Conservation (phyloP, 345 rosid species). For the Melaleuca quinquenervia region DNA sequence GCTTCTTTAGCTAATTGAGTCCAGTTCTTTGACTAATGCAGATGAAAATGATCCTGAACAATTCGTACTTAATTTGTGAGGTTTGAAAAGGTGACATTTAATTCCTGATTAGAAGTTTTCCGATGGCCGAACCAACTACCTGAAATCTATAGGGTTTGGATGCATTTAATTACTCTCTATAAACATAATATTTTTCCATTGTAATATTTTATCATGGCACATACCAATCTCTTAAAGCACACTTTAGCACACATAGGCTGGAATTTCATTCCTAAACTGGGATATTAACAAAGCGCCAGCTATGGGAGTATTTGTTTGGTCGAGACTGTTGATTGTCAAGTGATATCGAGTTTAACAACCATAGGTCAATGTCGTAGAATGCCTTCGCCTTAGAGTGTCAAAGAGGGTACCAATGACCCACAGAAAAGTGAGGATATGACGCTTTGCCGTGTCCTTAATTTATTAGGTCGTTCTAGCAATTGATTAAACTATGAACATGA, state of each 20-base stretch:
- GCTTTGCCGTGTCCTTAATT: neutral
- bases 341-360: neutral
- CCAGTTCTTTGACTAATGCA: neutral
- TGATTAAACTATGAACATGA: neutral
- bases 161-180: neutral
- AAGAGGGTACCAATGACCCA: neutral
- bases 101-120: neutral
- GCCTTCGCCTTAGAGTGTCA: neutral
- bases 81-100: neutral
- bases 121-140: neutral
- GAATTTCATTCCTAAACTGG: neutral
- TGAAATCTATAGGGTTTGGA: too few relatives aligned
- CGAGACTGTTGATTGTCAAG: neutral
- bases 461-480: neutral
- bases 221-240: neutral
- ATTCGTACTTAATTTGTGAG: neutral
- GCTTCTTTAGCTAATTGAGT: neutral
- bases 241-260: neutral
- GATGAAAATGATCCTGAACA: neutral
- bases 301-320: neutral
- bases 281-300: neutral
- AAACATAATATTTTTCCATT: neutral
- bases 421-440: neutral
- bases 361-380: neutral
- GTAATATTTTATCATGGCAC: neutral